Evolutionary conservation across 1,139 yeast species (phyloP), one percentile per base, ranked within the genome.

Genomic region (Wickerhamiella infanticola): DNA sequence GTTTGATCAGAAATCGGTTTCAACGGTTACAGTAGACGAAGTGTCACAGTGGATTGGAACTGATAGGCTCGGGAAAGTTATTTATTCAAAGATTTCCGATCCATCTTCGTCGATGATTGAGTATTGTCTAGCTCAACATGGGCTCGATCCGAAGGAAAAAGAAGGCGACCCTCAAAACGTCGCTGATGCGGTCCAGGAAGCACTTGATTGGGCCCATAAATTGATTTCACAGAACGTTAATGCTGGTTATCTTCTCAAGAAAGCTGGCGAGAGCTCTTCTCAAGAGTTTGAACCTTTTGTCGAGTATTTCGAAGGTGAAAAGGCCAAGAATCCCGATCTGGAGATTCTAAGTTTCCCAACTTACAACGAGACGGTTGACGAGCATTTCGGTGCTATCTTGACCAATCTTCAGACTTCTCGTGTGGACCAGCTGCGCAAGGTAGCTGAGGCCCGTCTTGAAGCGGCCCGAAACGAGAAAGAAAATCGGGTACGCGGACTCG

Each of bases 251-350:
- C 80, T 88, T 46, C 68, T 85, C 1, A 70, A 80, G 9, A 79
- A 77, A 54, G 58, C 51, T 7, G 58, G 65, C 74, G 55, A 77
- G 53, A 76, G 65, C 48, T 61, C 79, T 1, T 82, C 73, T 52
- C 94, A 84, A 47, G 94, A 83, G 51, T 90, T 85, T 59, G 94
- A 83, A 61, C 96, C 97, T 0, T 86, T 80, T 60, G 61, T 69
- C 45, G 63, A 55, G 41, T 54, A 52, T 43, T 54, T 53, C 42
- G 45, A 40, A 37, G 61, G 67, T 3, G 62, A 62, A 6, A 18
- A 35, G 37, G 37, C 5, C 25, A 39, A 40, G 31, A 37, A 36
- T 11, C 37, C 45, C 7, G 45, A 37, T 3, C 42, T 45, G 3
- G 44, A 46, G 9, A 37, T 33, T 37, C 41, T 33, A 45, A 45